Conservation (phyloP, 345 rosid species). For the Dipteronia dyeriana region DNA sequence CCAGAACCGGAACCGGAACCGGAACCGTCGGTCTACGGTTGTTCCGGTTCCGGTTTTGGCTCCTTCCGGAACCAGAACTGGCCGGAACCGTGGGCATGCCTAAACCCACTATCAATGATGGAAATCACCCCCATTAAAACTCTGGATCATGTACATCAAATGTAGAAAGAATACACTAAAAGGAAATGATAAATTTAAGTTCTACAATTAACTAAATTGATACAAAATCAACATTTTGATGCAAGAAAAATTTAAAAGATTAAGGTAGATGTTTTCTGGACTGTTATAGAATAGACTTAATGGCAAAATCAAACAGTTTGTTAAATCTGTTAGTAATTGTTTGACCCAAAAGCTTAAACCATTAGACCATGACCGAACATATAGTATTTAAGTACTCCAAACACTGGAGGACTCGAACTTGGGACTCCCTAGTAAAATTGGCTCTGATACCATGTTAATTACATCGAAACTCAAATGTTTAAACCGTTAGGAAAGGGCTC, state of each 20-base stretch:
- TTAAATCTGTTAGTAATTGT: background rate
- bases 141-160: constrained; percentile 2
- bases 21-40: no score
- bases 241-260: background rate
- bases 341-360: background rate
- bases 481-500: background rate
- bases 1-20: no score
- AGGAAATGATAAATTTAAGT: background rate
- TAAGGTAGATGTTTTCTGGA: background rate
- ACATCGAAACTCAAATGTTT: background rate
- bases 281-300: background rate
- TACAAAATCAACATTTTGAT: background rate
- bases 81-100: no score
- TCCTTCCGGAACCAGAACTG: no score
- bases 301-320: background rate
- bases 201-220: background rate
- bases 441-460: background rate
- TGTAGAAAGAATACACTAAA: background rate
- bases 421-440: background rate
- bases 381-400: no score
- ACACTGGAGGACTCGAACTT: background rate
- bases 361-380: background rate
- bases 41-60: no score
- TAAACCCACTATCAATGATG: background rate
- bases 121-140: background rate